These are phyloP conservation scores for Neoboletus subvelutipes DNA, from an alignment of 768 basidiomycete species.

Conservation along the genomic window DNA sequence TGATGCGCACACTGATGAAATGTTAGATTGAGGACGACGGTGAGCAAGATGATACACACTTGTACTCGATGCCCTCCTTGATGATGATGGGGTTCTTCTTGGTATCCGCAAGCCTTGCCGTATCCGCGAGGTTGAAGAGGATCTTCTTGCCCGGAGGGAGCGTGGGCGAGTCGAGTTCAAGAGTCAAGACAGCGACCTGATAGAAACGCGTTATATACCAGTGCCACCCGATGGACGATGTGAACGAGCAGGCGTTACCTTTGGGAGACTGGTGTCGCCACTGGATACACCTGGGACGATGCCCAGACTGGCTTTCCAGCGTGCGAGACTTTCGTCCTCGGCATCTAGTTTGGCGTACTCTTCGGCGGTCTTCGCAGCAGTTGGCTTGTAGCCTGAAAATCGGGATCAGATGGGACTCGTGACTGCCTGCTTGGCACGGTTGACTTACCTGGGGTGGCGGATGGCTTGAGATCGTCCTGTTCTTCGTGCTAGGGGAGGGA, in stretches of 20 bases:
- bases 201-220: constrained; percentile 21
- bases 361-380: constrained; percentile 66
- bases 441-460: constrained; percentile 61
- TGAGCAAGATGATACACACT: constrained; percentile 41
- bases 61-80: constrained; percentile 89
- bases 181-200: constrained; percentile 68
- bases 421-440: constrained; percentile 4
- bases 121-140: constrained; percentile 61
- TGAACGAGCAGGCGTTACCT: constrained; percentile 44
- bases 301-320: constrained; percentile 95
- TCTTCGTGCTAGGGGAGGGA: constrained; percentile 49
- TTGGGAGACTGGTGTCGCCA: constrained; percentile 52
- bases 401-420: constrained; percentile 20
- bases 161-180: constrained; percentile 79
- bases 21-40: constrained; percentile 3
- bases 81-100: constrained; percentile 80
- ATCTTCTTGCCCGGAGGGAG: constrained; percentile 63
- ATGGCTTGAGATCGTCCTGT: constrained; percentile 67
- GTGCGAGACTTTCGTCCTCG: constrained; percentile 87
- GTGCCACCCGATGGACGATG: constrained; percentile 10
- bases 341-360: constrained; percentile 87
- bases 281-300: constrained; percentile 54
- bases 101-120: constrained; percentile 42
- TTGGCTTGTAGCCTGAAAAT: constrained; percentile 69
- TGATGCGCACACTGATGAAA: constrained; percentile 64